Evolutionary conservation across 805 yeast species (phyloP), one percentile per base, ranked within the genome.

Genomic region (Ogataea haglerorum): DNA sequence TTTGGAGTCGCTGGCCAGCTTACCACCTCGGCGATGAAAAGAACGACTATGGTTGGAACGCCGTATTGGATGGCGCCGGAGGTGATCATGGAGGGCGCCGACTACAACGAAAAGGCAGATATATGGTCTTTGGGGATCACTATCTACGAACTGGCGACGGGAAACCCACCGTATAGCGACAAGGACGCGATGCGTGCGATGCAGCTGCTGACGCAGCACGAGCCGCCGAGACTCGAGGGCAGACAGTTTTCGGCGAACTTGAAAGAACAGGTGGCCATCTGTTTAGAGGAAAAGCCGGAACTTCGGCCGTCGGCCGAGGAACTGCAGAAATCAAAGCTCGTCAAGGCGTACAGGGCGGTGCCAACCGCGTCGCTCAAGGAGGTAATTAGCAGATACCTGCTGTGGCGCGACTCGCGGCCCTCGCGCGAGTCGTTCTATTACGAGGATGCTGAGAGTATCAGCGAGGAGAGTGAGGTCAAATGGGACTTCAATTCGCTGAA

Each of bases 21-120:
- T 31, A 78, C 95, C 2, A 73, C 90, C 26, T 75, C 82, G 27
- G 78, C 80, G 14, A 61, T 82, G 33, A 87, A 89, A 58, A 72
- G 99, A 53, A 85, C 91, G 25, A 93, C 99, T 0, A 89, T 95
- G 78, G 98, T 96, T 0, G 95, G 95, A 6, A 85, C 95, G 0
- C 95, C 95, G 0, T 93, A 89, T 59, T 93, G 99, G 99, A 93
- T 93, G 99, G 97, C 99, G 0, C 99, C 99, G 0, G 99, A 91
- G 61, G 99, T 91, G 23, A 91, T 91, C 28, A 75, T 86, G 66
- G 97, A 91, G 61, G 95, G 95, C 29, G 85, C 83, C 12, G 75
- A 82, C 7, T 85, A 93, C 69, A 95, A 86, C 60, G 76, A 82
- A 31, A 90, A 83, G 63, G 99, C 95, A 1, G 99, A 93, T 62